These are phyloP conservation scores for Erythrobasidium yunnanense DNA, from an alignment of 768 basidiomycete species.

Conservation along the genomic window DNA sequence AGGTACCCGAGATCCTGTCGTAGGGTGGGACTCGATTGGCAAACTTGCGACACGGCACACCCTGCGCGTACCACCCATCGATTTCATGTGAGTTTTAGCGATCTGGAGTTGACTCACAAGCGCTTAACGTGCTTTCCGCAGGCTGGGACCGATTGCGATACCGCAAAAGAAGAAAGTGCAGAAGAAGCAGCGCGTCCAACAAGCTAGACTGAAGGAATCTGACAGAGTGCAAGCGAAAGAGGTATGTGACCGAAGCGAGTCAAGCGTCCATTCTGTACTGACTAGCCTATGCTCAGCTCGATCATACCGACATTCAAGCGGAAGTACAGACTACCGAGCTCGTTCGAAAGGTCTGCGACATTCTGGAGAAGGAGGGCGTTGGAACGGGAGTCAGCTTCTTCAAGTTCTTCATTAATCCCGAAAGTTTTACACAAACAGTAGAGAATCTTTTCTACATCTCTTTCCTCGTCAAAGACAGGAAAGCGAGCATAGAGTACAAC, in stretches of 20 bases:
- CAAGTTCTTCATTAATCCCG: slow-evolving; percentile 75
- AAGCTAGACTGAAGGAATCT: slow-evolving; percentile 47
- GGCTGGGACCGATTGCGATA: slow-evolving; percentile 80
- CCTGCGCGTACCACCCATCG: slow-evolving; percentile 63
- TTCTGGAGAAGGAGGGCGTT: slow-evolving; percentile 46
- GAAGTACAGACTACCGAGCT: slow-evolving; percentile 81
- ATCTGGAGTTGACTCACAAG: neutral
- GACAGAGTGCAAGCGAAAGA: slow-evolving; percentile 43
- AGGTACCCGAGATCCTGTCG: slow-evolving; percentile 44
- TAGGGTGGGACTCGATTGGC: slow-evolving; percentile 69
- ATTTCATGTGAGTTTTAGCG: slow-evolving; percentile 65
- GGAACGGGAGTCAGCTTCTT: slow-evolving; percentile 63
- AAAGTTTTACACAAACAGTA: slow-evolving; percentile 81
- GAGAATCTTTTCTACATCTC: slow-evolving; percentile 94
- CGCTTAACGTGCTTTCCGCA: slow-evolving; percentile 41
- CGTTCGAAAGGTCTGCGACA: slow-evolving; percentile 56
- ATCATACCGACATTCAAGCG: slow-evolving; percentile 67
- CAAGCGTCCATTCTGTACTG: neutral
- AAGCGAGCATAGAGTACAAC: slow-evolving; percentile 48
- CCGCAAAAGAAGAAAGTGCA: slow-evolving; percentile 64
- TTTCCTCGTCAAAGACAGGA: slow-evolving; percentile 52
- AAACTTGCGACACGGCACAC: slow-evolving; percentile 71
- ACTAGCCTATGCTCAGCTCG: slow-evolving; percentile 43
- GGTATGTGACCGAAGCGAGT: neutral
- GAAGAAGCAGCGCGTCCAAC: slow-evolving; percentile 34